Evolutionary conservation across 2,329 filamentous ascomycete genomes (phyloP), one percentile per base, ranked within the genome.

Genomic region (Nakataea oryzae): DNA sequence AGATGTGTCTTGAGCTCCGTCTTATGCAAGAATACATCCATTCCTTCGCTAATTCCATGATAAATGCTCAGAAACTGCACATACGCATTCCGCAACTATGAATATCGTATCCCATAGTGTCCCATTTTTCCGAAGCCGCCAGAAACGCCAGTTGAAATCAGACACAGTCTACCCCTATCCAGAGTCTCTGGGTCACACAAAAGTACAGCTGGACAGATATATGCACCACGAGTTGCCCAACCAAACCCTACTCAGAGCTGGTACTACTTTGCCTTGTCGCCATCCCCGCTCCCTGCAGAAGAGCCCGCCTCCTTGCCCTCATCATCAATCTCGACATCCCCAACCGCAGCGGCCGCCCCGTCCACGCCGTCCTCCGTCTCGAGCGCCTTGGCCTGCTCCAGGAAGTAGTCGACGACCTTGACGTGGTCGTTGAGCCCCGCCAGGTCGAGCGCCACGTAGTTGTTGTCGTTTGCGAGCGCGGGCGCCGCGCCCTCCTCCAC

Each of bases 381-480:
- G 13, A 84, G 66, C 58, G 74, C 74, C 58, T 74, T 75, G 26
- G 78, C 76, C 63, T 79, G 74, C n/a, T 75, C 72, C 57, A 86
- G 66, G 69, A 86, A 86, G 71, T 81, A 85, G 63, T 86, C 81
- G 3, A 86, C 85, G 12, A 89, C 84, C 8, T 85, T 80, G 61
- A 79, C 78, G 78, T 90, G 86, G 67, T 87, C 84, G 65, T 86
- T 85, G 67, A 89, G 81, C 72, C 89, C 85, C 21, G 89, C 89
- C 67, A 91, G 78, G 68, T 91, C 90, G 2, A 92, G 78, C 3
- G 89, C 86, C 68, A 93, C 88, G 69, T 96, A 90, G 30, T 96
- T 92, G 58, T 89, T 89, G 70, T 87, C 85, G 72, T 97, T 97
- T 70, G 87, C 87, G 34, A 91, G 77, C 13, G 86, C 86, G 5